Percentiles rank a stretch among this genome's conserved stretches.
These are phyloP conservation scores for Antitrichia curtipendula DNA, from an alignment of 225 moss, liverwort and hornwort genomes.

Conservation along the genomic window DNA sequence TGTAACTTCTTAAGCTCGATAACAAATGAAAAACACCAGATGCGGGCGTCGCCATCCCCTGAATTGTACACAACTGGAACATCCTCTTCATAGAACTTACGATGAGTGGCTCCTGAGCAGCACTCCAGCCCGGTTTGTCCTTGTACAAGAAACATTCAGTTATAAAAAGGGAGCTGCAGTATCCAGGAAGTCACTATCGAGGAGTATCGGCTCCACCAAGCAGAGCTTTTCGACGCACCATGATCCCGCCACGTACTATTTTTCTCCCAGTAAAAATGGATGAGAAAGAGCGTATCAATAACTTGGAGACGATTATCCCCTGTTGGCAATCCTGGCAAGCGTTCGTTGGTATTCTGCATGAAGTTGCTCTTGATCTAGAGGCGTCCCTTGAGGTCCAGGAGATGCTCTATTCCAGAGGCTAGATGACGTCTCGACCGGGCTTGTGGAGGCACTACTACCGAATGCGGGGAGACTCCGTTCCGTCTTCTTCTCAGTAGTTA, in stretches of 20 bases:
- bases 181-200: not conserved
- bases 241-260: not conserved
- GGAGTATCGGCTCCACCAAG: not conserved
- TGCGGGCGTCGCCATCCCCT: not conserved
- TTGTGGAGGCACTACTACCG: conserved; percentile 24
- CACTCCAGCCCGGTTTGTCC: not conserved
- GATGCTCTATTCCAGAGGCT: conserved; percentile 2
- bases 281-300: not conserved
- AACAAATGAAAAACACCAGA: not conserved
- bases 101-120: not conserved
- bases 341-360: conserved; percentile 23
- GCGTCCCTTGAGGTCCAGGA: not conserved
- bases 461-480: conserved; percentile 51
- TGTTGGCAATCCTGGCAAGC: conserved; percentile 10
- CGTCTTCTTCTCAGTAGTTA: conserved; percentile 44
- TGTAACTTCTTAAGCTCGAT: not conserved
- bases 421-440: conserved; percentile 7
- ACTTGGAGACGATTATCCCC: conserved; percentile 1
- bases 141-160: not conserved
- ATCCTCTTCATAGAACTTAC: not conserved
- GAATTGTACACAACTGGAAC: not conserved
- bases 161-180: not conserved
- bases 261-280: not conserved
- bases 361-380: conserved; percentile 3
- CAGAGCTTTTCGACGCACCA: not conserved